These are phyloP conservation scores for Fomitopsis serialis DNA, from an alignment of 768 basidiomycete genomes.

Conservation along the genomic window DNA sequence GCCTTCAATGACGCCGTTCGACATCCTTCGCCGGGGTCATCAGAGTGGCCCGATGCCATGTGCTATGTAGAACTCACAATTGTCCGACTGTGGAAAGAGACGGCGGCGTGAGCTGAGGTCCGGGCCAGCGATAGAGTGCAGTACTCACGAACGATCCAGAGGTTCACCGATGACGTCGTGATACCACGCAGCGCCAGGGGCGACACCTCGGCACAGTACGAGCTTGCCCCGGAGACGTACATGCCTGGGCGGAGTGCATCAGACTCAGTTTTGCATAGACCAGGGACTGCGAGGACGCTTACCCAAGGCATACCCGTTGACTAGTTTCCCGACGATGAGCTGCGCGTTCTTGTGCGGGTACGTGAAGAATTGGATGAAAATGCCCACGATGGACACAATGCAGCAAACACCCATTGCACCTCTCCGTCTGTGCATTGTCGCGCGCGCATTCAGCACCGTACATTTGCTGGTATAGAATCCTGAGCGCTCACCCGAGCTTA, in stretches of 20 bases:
- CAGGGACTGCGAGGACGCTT: constrained; percentile 61
- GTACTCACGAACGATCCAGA: constrained; percentile 4
- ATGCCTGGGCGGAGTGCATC: constrained; percentile 56
- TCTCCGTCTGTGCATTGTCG: constrained; percentile 44
- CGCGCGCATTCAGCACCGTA: background rate
- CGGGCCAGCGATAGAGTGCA: background rate
- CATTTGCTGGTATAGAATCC: background rate
- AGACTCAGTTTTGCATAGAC: constrained; percentile 56
- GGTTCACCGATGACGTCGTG: constrained; percentile 2
- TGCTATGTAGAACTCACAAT: background rate
- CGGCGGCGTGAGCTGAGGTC: background rate
- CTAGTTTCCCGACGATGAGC: constrained; percentile 57
- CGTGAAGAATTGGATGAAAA: constrained; percentile 49
- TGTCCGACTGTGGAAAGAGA: background rate
- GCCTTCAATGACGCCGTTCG: constrained; percentile 58
- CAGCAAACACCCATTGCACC: constrained; percentile 63
- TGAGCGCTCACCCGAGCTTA: constrained; percentile 1
- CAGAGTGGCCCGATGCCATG: background rate
- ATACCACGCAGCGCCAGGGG: constrained; percentile 4
- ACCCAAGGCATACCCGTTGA: constrained; percentile 65
- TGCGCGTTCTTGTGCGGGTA: constrained; percentile 55
- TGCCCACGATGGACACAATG: constrained; percentile 50
- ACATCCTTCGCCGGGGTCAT: constrained; percentile 51
- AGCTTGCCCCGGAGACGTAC: constrained; percentile 12
- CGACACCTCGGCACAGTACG: constrained; percentile 4